Base-by-base conservation (phyloP, 805 yeast species). In the Pichia californica region DNA sequence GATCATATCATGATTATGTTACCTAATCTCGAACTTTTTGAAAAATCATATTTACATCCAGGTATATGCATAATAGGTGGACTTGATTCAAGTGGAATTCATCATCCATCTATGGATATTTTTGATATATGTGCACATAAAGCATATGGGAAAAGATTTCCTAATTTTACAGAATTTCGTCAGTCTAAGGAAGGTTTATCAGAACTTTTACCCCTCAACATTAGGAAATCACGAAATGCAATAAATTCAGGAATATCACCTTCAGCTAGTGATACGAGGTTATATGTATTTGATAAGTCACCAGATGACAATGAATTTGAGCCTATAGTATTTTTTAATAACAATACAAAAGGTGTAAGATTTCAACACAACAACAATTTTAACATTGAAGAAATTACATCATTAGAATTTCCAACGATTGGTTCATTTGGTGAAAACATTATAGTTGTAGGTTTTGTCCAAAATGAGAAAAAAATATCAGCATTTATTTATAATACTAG, bases 371-470 rank as follows among this genome's bases (percentile, higher is more conserved):
- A 26, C 11, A 23, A 5, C 15, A 28, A 37, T 37, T 33, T 28
- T 32, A 38, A 45, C 32, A 36, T 41, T 5, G 7, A 26, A 5
- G 27, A 19, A 15, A 26, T 49, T 13, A 34, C 46, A 1, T 35
- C 20, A 15, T 36, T 52, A 19, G 36, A 37, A 15, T 73, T 67
- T 50, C 85, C 88, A 2, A 69, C 77, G 0, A 78, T 83, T 19
- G 86, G 79, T 1, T 56, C 70, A 11, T 83, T 82, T 55, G 89
- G 88, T 5, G 78, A 79, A 46, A 81, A 79, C 50, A 56, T 83
- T 16, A 71, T 83, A 5, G 65, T 81, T 3, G 68, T 76, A 2
- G 93, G 93, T 0, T 79, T 72, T 42, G 59, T 73, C 38, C 75
- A 76, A 4, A 64, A 66, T 34, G 71, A 69, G 48, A 63, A 55